Conservation (phyloP, 768 basidiomycete genomes). For the Boletus rubescentipes region DNA sequence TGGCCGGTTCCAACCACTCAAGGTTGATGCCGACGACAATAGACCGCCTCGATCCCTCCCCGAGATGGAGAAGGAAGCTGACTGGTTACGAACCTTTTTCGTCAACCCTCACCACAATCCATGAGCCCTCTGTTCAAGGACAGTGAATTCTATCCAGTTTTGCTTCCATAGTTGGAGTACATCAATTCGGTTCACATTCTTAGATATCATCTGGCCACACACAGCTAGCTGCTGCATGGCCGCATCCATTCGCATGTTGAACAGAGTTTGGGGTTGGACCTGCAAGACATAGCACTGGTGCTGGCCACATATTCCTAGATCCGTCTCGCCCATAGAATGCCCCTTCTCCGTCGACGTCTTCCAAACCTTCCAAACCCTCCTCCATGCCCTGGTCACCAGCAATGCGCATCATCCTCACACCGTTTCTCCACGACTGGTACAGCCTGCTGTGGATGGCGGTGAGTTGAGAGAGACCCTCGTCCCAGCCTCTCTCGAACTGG, state of each 20-base stretch:
- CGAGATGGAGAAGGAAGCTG: slow-evolving; percentile 82
- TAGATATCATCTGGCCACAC: slow-evolving; percentile 36
- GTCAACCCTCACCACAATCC: slow-evolving; percentile 1
- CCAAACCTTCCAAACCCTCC: slow-evolving; percentile 36
- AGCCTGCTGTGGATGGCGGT: slow-evolving; percentile 47
- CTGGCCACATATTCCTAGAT: slow-evolving; percentile 11
- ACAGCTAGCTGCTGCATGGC: slow-evolving; percentile 35
- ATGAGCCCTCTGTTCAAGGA: background rate
- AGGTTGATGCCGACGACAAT: slow-evolving; percentile 70
- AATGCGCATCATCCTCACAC: slow-evolving; percentile 44
- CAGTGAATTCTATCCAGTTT: background rate
- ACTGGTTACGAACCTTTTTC: slow-evolving; percentile 64
- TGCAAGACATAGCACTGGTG: slow-evolving; percentile 41
- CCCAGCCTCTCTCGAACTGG: slow-evolving; percentile 65
- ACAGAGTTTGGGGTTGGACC: slow-evolving; percentile 27
- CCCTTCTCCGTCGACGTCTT: slow-evolving; percentile 30
- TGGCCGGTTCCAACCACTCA: slow-evolving; percentile 39
- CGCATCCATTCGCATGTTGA: slow-evolving; percentile 38
- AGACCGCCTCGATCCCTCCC: slow-evolving; percentile 57
- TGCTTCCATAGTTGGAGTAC: slow-evolving; percentile 5
- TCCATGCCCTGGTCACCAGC: slow-evolving; percentile 25
- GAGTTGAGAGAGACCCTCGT: slow-evolving; percentile 54
- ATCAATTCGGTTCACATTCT: background rate
- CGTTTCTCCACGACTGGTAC: slow-evolving; percentile 46
- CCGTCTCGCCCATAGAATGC: slow-evolving; percentile 25